Evolutionary conservation across 2,329 filamentous ascomycete species (phyloP).

Genomic region (Talaromyces verruculosus): DNA sequence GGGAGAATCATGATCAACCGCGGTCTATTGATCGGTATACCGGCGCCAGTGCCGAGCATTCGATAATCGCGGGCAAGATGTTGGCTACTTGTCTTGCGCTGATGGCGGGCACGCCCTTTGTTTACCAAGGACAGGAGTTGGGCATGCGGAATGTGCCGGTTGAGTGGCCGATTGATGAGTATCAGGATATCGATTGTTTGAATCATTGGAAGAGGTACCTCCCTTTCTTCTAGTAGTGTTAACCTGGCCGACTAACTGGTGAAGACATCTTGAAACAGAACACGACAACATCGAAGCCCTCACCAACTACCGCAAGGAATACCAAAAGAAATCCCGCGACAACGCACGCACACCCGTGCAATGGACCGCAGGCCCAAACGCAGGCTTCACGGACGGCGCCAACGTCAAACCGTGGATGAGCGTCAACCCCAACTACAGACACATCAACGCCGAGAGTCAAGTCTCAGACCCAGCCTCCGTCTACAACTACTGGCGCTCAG

Average conservation of each 20-base stretch:
- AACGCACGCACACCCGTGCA: conserved; percentile 72
- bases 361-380: conserved; percentile 62
- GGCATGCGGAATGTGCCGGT: conserved; percentile 65
- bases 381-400: conserved; percentile 61
- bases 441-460: conserved; percentile 57
- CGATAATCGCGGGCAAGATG: conserved; percentile 58
- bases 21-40: conserved; percentile 60
- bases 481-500: conserved; percentile 61
- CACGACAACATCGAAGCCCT: conserved; percentile 32
- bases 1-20: conserved; percentile 67
- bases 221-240: conserved; percentile 23
- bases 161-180: conserved; percentile 63
- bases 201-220: conserved; percentile 55
- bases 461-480: conserved; percentile 48
- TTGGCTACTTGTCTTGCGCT: conserved; percentile 58
- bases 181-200: conserved; percentile 64
- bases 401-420: conserved; percentile 65
- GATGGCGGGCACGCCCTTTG: conserved; percentile 62
- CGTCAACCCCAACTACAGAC: conserved; percentile 61
- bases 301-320: conserved; percentile 33
- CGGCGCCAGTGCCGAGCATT: conserved; percentile 51
- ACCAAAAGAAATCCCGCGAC: conserved; percentile 55
- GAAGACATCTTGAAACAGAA: conserved; percentile 34
- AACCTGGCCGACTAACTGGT: not conserved
- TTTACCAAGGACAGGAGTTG: conserved; percentile 71